Evolutionary conservation across 2,329 filamentous ascomycete genomes (phyloP), one percentile per base, ranked within the genome.

Genomic region (Fonsecaea pedrosoi): DNA sequence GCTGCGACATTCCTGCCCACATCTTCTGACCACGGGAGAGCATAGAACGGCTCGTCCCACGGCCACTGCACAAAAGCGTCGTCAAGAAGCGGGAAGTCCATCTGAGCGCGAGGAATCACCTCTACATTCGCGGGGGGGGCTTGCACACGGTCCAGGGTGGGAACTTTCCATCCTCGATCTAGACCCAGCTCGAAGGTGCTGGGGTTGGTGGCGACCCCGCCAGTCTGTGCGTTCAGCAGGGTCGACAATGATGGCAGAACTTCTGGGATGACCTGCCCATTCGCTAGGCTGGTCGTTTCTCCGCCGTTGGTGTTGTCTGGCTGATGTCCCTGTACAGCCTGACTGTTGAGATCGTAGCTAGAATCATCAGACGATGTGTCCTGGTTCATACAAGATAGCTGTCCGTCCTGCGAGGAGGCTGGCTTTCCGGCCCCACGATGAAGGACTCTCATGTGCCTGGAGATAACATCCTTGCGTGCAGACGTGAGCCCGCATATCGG

Each of bases 391-490:
- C 45, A 21, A 50, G 45, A 21, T 2, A 34, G 7, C 12, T 32
- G 54, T 35, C 12, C 13, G 34, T 32, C 54, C n/a, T 55, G 54
- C 5, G 54, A 3, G 18, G 25, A 34, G 32, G 34, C 37, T 25
- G 54, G 21, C 54, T 38, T 38, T n/a, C 34, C 54, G n/a, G 54
- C 40, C 32, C 56, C 37, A 13, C 56, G 56, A 48, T 60, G 56
- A n/a, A 60, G 37, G 5, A 60, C 56, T 60, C 56, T 48, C 37
- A 60, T 60, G 21, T 60, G 56, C 10, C 56, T 18, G 30, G 56
- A 60, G 56, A 60, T 60, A 32, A 60, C 56, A 60, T 60, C 56
- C 38, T 60, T 60, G 56, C 56, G 56, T 48, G 56, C 56, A 9
- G 56, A 60, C 30, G 56, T 48, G 40, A 60, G 40, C 18, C 40